Conservation (phyloP, 768 basidiomycete species). For the Phaeotremella skinneri region DNA sequence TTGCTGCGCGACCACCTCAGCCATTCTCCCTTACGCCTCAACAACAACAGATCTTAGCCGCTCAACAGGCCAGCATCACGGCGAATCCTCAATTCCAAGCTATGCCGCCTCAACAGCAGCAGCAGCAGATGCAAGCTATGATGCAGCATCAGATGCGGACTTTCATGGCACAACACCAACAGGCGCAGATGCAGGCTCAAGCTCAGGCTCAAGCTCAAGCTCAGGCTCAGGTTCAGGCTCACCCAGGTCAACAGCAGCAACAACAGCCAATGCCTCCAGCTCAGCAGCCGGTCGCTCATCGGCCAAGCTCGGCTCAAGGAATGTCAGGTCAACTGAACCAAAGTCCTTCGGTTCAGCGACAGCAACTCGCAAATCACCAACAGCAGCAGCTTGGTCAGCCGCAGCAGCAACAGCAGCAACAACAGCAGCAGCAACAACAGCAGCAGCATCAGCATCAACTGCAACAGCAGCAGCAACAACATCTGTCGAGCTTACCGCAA, state of each 20-base stretch:
- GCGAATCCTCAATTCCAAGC: slow-evolving; percentile 25
- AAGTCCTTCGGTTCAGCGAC: not conserved
- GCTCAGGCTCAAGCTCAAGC: no score
- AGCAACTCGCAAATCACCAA: no score
- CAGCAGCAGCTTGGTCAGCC: no score
- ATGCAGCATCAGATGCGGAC: slow-evolving; percentile 22
- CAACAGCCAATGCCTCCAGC: slow-evolving; percentile 13
- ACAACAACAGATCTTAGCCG: slow-evolving; percentile 25
- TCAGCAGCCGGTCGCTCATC: slow-evolving; percentile 5
- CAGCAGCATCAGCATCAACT: slow-evolving; percentile 9
- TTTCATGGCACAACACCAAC: slow-evolving; percentile 20
- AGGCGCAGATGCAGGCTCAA: slow-evolving; percentile 10
- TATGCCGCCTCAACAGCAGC: slow-evolving; percentile 27
- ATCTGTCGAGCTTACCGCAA: slow-evolving; percentile 34
- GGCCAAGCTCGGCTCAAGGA: not conserved
- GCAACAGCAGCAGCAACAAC: slow-evolving; percentile 19
- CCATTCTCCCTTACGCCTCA: slow-evolving; percentile 8
- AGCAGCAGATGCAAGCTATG: slow-evolving; percentile 15
- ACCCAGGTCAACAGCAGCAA: slow-evolving; percentile 15
- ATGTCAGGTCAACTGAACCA: not conserved
- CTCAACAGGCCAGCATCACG: slow-evolving; percentile 11
- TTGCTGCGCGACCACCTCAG: not conserved
- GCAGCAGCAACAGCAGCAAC: slow-evolving; percentile 21
- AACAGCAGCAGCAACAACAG: slow-evolving; percentile 19
- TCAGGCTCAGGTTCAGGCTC: slow-evolving; percentile 1